These are phyloP conservation scores for Mycena rosella DNA, from an alignment of 768 basidiomycete genomes.

Conservation along the genomic window DNA sequence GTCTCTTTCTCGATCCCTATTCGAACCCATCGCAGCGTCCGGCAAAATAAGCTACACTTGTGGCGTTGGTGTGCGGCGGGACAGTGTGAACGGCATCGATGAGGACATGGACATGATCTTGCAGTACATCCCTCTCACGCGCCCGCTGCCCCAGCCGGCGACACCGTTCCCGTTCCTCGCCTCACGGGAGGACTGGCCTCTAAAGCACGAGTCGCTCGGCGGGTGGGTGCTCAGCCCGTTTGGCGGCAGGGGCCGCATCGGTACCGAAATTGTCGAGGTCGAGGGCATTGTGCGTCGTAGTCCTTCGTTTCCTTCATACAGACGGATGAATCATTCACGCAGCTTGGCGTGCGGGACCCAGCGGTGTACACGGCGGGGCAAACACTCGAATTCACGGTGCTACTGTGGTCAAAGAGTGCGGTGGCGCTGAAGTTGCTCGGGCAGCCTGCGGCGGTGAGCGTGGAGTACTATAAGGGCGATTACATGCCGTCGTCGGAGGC, in stretches of 20 bases:
- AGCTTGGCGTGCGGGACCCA: slow-evolving; percentile 36
- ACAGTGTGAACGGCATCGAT: slow-evolving; percentile 31
- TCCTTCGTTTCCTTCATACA: neutral
- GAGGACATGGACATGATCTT: slow-evolving; percentile 39
- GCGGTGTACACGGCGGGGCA: slow-evolving; percentile 30
- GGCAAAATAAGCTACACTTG: slow-evolving; percentile 33
- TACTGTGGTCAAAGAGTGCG: slow-evolving; percentile 36
- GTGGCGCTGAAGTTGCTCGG: slow-evolving; percentile 31
- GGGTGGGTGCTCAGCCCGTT: slow-evolving; percentile 39
- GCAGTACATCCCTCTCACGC: slow-evolving; percentile 33
- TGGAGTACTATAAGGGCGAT: slow-evolving; percentile 30
- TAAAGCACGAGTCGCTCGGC: slow-evolving; percentile 35
- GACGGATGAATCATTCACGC: neutral
- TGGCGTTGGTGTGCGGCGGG: slow-evolving; percentile 34
- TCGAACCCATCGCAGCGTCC: slow-evolving; percentile 22
- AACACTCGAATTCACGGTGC: slow-evolving; percentile 20
- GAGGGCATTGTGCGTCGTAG: slow-evolving; percentile 30
- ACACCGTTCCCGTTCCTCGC: slow-evolving; percentile 37
- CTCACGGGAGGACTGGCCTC: slow-evolving; percentile 38
- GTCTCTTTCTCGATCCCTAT: neutral
- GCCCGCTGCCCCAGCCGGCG: slow-evolving; percentile 18
- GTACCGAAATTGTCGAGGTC: slow-evolving; percentile 28
- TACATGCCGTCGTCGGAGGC: slow-evolving; percentile 36
- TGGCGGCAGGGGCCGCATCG: slow-evolving; percentile 34
- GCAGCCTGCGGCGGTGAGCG: slow-evolving; percentile 34